Evolutionary conservation across 805 yeast species (phyloP).

Genomic region (Sporopachydermia lactativora): DNA sequence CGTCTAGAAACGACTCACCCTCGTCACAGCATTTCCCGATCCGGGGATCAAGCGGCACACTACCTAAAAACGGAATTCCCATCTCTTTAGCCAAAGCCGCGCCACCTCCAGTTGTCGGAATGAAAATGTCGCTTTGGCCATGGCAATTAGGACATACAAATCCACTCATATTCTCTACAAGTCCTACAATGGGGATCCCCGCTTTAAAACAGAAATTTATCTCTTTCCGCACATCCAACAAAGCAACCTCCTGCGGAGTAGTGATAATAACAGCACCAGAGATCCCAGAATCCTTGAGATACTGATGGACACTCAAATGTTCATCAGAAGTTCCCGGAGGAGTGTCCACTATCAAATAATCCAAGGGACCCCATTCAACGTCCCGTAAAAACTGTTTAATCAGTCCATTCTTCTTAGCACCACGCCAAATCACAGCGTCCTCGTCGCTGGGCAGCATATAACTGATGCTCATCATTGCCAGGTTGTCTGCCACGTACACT

Average conservation of each 20-base stretch:
- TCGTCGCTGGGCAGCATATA: constrained; percentile 90
- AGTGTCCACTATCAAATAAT: constrained; percentile 83
- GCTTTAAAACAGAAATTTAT: constrained; percentile 92
- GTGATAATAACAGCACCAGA: constrained; percentile 94
- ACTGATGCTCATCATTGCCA: constrained; percentile 91
- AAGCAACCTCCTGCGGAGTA: constrained; percentile 95
- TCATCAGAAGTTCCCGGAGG: constrained; percentile 99
- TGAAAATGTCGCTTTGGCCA: constrained; percentile 79
- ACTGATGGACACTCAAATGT: constrained; percentile 79
- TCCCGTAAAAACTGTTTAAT: constrained; percentile 90
- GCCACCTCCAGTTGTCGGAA: constrained; percentile 97
- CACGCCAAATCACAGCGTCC: constrained; percentile 94
- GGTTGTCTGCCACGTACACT: constrained; percentile 85
- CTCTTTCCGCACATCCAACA: constrained; percentile 90
- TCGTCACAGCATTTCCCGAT: constrained; percentile 80
- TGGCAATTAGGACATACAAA: constrained; percentile 94
- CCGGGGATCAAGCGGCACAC: constrained; percentile 92
- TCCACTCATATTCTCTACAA: constrained; percentile 97
- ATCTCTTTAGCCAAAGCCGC: constrained; percentile 67
- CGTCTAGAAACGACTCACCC: constrained; percentile 75
- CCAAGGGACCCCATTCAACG: constrained; percentile 82
- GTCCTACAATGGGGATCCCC: constrained; percentile 67
- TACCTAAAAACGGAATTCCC: constrained; percentile 67
- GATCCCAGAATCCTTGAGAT: constrained; percentile 77
- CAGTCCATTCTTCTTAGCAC: constrained; percentile 86